Base-by-base conservation (phyloP, 2,329 filamentous ascomycete genomes). In the Neobulgaria alba region DNA sequence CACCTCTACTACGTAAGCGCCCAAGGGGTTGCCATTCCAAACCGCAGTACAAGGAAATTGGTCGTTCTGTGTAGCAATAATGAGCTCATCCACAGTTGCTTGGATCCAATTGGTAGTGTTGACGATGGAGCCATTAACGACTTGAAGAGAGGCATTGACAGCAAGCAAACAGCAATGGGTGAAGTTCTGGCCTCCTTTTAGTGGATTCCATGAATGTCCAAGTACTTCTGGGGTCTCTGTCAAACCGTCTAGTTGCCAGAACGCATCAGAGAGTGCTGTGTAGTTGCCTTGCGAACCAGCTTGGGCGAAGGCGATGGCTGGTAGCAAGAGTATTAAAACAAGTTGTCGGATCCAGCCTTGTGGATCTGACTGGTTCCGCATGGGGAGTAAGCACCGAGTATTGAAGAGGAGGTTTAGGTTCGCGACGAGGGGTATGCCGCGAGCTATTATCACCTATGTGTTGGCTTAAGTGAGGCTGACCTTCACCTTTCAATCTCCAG, bases 1-100 rank as follows among this genome's bases (percentile, higher is more conserved):
- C n/a, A 52, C 45, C 5, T 39, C 15, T 8, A 50, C 43, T 15
- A 42, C 35, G 18, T 40, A 43, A 5, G 42, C 45, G 8, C 47
- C 49, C 9, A 10, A 12, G 3, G 8, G 3, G 34, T 49, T 33
- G 5, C 47, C 49, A 40, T 45, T 38, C 29, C 31, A 50, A 10
- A 18, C 17, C 7, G 49, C 49, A 2, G 26, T 33, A 16, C 49
- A 52, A 5, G 49, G 47, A 38, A 47, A 52, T 29, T 46, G 46
- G 5, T 32, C 39, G 7, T 20, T 29, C n/a, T 37, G 18, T 10
- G 26, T 41, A n/a, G 46, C 39, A 12, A 39, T 12, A 2, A 45
- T 23, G 4, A 47, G 30, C 10, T 44, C 32, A 9, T 43, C 38
- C 1, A 47, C 36, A 3, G 46, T 38, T 4, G 33, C 17, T 3